Conservation (phyloP, 2,329 filamentous ascomycete species). For the Verticillium nonalfalfae region DNA sequence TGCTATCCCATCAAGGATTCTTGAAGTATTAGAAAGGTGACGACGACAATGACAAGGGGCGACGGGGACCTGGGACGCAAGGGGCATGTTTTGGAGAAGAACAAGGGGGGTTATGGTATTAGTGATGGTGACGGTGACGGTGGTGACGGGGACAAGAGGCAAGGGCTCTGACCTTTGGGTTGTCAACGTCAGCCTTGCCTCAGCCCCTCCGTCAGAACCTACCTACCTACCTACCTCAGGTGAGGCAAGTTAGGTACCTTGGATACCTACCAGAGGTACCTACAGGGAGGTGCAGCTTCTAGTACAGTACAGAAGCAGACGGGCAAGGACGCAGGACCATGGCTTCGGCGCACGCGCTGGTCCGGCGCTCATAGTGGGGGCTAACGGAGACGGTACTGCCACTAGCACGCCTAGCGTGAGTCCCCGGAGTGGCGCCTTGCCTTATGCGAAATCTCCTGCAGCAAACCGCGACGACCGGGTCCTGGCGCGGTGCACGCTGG, state of each 20-base stretch:
- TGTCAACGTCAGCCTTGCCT: not conserved
- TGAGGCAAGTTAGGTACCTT: too few species aligned
- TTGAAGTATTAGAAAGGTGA: too few species aligned
- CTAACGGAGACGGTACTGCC: not conserved
- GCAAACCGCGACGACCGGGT: not conserved
- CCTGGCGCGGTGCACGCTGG: not conserved
- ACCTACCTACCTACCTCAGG: too few species aligned
- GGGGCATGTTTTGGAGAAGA: not conserved
- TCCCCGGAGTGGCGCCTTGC: not conserved
- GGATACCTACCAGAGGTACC: too few species aligned
- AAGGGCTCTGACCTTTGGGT: too few species aligned
- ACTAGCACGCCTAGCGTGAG: not conserved
- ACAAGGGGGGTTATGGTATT: not conserved
- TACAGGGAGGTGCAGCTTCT: not conserved
- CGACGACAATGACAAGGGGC: not conserved
- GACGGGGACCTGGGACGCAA: not conserved
- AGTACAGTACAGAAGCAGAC: not conserved
- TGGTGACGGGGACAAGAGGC: not conserved
- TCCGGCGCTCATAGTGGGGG: not conserved
- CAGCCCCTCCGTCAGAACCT: not conserved
- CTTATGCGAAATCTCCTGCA: not conserved
- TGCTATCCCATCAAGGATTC: not conserved
- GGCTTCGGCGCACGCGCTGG: not conserved
- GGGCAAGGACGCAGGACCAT: not conserved
- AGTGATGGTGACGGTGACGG: not conserved